phyloP scores from a whole-genome alignment of 2,329 filamentous ascomycete genomes.

The Exophiala sp. region DNA sequence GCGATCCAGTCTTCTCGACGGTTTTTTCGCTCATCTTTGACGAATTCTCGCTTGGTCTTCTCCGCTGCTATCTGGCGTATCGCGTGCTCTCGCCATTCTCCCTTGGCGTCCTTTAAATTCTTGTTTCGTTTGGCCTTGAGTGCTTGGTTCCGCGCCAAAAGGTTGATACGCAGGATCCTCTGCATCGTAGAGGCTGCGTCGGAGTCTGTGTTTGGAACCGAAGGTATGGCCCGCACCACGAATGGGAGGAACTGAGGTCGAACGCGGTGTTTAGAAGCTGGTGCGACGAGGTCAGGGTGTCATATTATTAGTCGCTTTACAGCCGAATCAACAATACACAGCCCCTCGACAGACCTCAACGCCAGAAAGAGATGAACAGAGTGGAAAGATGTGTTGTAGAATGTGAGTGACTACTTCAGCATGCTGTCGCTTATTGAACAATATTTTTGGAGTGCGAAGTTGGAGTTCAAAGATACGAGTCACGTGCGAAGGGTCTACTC shows the following conservation, averaged over 20 bases:
- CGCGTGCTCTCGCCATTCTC: slow-evolving; percentile 38
- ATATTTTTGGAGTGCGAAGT: too few species aligned
- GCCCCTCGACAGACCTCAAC: too few species aligned
- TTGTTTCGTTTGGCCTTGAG: slow-evolving; percentile 46
- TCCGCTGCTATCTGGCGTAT: slow-evolving; percentile 31
- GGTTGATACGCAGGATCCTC: slow-evolving; percentile 65
- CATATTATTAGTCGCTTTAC: too few species aligned
- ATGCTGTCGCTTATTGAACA: too few species aligned
- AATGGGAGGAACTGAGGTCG: neutral
- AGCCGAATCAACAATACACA: too few species aligned
- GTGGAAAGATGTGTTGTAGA: neutral
- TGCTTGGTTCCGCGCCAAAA: slow-evolving; percentile 64
- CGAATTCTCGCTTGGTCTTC: slow-evolving; percentile 30
- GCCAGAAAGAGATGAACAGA: too few species aligned
- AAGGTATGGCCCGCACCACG: neutral
- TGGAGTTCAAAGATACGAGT: too few species aligned
- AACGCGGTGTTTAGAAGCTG: neutral
- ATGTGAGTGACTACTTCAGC: neutral
- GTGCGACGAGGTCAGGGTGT: neutral
- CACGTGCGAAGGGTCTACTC: too few species aligned
- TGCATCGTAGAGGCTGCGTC: slow-evolving; percentile 54
- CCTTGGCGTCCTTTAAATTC: slow-evolving; percentile 41
- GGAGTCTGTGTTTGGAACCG: neutral
- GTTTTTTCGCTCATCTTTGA: slow-evolving; percentile 51
- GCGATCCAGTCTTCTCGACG: slow-evolving; percentile 74